phyloP scores from a whole-genome alignment of 345 rosid genomes.

The sweet orange (Citrus sinensis) region DVS_A1.0 CM039166.1:3452001-3452500 shows the following conservation, averaged over 20 bases:
- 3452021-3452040: conserved; percentile 13
- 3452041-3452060: conserved; percentile 10
- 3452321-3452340: background rate
- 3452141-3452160: conserved; percentile 97
- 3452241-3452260: background rate
- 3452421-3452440: conserved; percentile 44
- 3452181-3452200: conserved; percentile 55
- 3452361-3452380: background rate
- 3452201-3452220: background rate
- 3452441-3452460: conserved; percentile 65
- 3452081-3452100: conserved; percentile 33
- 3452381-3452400: background rate
- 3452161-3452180: conserved; percentile 88
- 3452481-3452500: conserved; percentile 46
- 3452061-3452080: conserved; percentile 21
- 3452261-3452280: background rate
- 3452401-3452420: conserved; percentile 25
- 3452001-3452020: conserved; percentile 44
- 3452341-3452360: background rate
- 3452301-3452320: background rate
- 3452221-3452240: background rate
- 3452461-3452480: conserved; percentile 49
- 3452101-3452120: conserved; percentile 99
- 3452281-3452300: background rate
- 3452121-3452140: conserved; percentile 99